Base-by-base conservation (phyloP, 2,329 filamentous ascomycete genomes). In the Sporothrix inflata region DNA sequence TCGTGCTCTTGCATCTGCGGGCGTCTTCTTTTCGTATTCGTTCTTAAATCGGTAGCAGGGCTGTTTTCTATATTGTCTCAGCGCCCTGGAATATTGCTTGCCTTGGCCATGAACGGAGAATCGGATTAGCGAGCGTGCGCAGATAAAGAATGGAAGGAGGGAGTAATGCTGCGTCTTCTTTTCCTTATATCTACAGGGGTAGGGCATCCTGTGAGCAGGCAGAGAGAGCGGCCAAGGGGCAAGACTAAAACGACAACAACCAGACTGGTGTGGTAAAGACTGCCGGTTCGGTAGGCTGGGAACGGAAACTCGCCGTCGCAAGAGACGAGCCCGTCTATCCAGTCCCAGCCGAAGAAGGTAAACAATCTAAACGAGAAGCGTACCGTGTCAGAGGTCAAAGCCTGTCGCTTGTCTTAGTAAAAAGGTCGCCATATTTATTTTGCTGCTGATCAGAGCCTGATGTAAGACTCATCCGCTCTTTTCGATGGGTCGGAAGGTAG, bases 331-430 rank as follows among this genome's bases (percentile, higher is more conserved):
- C 55, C 6, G 55, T 11, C 30, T 38, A 5, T 63, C 60, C n/a
- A 42, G 14, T n/a, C 30, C 27, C 11, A 12, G 9, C 38, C 34
- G 19, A 60, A 12, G 16, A 60, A 5, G 47, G 49, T n/a, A 45
- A 57, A 53, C 27, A 42, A 60, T 69, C n/a, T 60, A 47, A 34
- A 69, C 16, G 51, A 69, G 67, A 30, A 19, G n/a, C 21, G 24
- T 45, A 24, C 34, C 49, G 30, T n/a, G 38, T 69, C 51, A 42
- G 30, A 42, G 4, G 38, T 69, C 51, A 42, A n/a, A 42, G 4
- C 30, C 6, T 9, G 9, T n/a, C 30, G n/a, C 6, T n/a, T 19
- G 57, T 63, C 57, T 63, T 42, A 11, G 34, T 38, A 9, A 1
- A 42, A 63, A 24, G 61, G n/a, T 21, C 38, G 19, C 57, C 4